A percentile compares a stretch with the other conserved stretches of the same genome.
Evolutionary conservation across 1,139 yeast species (phyloP).

Genomic region (Trichomonascaceae sp.): DNA sequence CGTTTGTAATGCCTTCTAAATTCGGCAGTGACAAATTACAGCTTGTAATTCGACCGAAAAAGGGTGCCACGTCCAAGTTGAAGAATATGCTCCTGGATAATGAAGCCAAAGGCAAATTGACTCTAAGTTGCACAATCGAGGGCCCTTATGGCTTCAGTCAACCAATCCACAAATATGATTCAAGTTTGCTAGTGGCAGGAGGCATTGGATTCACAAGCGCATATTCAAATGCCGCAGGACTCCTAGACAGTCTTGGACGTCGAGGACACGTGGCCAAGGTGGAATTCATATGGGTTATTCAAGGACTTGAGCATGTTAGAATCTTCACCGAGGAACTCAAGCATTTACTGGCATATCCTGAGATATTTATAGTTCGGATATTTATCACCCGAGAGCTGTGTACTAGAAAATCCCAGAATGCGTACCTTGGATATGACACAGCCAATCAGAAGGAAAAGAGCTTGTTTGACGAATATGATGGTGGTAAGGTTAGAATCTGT

Average conservation of each 20-base stretch:
- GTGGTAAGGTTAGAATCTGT: neutral
- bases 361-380: slow-evolving; percentile 14
- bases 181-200: slow-evolving; percentile 48
- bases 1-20: slow-evolving; percentile 30
- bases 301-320: slow-evolving; percentile 39
- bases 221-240: slow-evolving; percentile 24
- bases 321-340: slow-evolving; percentile 39
- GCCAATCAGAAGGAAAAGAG: neutral
- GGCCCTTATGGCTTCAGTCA: slow-evolving; percentile 53
- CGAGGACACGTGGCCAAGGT: slow-evolving; percentile 20
- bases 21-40: slow-evolving; percentile 21
- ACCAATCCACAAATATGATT: slow-evolving; percentile 47
- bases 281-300: slow-evolving; percentile 47
- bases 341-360: slow-evolving; percentile 4
- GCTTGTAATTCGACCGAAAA: slow-evolving; percentile 31
- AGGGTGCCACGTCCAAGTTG: slow-evolving; percentile 23
- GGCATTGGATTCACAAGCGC: slow-evolving; percentile 65
- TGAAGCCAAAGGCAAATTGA: slow-evolving; percentile 1
- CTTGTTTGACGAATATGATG: neutral
- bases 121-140: slow-evolving; percentile 41
- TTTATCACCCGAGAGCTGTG: slow-evolving; percentile 14
- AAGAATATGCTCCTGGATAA: slow-evolving; percentile 16
- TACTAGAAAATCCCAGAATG: neutral
- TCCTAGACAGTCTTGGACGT: slow-evolving; percentile 1
- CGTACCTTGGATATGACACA: neutral